Evolutionary conservation across 228 moss, liverwort and hornwort species (phyloP).

Genomic region (Sphagnum fallax): DNA sequence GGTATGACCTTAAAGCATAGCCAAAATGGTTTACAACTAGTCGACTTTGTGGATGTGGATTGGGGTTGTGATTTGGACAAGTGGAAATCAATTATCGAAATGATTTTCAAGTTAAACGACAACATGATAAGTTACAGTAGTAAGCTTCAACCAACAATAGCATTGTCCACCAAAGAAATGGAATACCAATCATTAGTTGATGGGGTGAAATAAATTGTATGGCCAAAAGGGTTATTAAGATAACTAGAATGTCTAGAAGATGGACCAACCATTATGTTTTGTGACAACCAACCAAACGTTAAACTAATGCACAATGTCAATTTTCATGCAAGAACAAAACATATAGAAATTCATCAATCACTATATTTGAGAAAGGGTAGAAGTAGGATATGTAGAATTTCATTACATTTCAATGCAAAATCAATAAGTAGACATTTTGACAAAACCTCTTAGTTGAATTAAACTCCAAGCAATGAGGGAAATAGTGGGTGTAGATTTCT

Average conservation of each 20-base stretch:
- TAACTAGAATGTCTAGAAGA: neutral
- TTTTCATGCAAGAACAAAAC: conserved; percentile 7
- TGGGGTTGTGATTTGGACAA: neutral
- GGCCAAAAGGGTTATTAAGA: neutral
- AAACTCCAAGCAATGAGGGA: too few relatives aligned
- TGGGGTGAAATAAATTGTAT: neutral
- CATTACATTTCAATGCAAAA: too few relatives aligned
- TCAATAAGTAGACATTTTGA: too few relatives aligned
- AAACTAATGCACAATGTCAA: neutral
- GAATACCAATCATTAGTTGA: neutral
- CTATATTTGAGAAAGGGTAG: conserved; percentile 1
- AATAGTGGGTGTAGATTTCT: too few relatives aligned
- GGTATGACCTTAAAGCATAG: neutral
- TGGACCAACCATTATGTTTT: neutral
- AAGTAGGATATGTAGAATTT: too few relatives aligned
- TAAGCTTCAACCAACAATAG: neutral
- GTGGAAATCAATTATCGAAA: neutral
- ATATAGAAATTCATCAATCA: conserved; percentile 7
- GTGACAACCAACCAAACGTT: conserved; percentile 1
- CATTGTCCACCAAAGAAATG: conserved; percentile 4
- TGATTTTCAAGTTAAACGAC: neutral
- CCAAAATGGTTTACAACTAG: neutral
- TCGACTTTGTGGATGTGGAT: neutral
- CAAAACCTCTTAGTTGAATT: too few relatives aligned
- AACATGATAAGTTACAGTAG: neutral